A percentile compares a stretch with the other conserved stretches of the same genome.
Evolutionary conservation across 2,329 filamentous ascomycete species (phyloP).

Genomic region (Knoxdaviesia proteae): DNA sequence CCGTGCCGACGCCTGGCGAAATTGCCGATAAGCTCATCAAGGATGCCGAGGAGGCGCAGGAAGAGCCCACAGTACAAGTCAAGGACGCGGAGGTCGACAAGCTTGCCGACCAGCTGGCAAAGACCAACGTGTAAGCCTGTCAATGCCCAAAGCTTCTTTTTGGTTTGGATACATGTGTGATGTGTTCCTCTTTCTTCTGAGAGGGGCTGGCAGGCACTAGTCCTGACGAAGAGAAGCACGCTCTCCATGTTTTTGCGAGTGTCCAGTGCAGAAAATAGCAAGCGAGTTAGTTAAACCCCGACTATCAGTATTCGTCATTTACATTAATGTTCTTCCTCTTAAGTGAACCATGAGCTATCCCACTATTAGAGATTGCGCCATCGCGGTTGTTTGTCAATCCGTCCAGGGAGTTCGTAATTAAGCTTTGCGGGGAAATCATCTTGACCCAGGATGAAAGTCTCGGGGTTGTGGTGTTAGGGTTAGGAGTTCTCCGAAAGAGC

Average conservation of each 20-base stretch:
- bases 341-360: no score
- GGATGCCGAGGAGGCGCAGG: conserved; percentile 51
- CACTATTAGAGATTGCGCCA: no score
- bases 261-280: neutral
- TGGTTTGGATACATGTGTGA: conserved; percentile 1
- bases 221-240: no score
- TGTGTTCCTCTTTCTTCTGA: no score
- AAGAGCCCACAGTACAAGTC: conserved; percentile 48
- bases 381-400: no score
- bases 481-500: no score
- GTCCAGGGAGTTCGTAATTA: no score
- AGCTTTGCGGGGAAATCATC: no score
- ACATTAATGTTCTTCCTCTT: neutral
- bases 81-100: conserved; percentile 65
- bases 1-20: conserved; percentile 34
- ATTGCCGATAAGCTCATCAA: conserved; percentile 49
- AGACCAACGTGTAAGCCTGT: conserved; percentile 33
- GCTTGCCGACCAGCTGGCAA: conserved; percentile 53
- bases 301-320: neutral
- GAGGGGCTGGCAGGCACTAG: no score
- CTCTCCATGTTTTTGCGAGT: neutral
- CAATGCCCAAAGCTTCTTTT: neutral
- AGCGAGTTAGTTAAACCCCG: neutral
- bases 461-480: no score
- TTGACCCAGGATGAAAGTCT: no score